Percentiles rank a stretch among this genome's conserved stretches.
These are phyloP conservation scores for Dendrothele bispora DNA, from an alignment of 768 basidiomycete genomes.

Conservation along the genomic window DNA sequence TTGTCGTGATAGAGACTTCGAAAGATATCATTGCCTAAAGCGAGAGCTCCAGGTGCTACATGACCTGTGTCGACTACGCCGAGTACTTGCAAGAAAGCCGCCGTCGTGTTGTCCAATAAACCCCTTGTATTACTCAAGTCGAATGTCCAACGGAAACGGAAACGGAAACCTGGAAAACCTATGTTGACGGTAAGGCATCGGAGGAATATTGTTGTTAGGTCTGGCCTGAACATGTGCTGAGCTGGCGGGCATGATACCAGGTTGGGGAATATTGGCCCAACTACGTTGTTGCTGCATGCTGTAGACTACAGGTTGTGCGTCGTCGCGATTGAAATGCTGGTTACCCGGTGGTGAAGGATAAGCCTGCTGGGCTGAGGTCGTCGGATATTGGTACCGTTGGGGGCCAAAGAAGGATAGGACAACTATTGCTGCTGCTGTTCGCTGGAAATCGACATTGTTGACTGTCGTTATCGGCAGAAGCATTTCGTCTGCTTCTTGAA, in stretches of 20 bases:
- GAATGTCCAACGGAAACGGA: too few relatives aligned
- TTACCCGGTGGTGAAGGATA: conserved; percentile 55
- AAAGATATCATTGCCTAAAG: too few relatives aligned
- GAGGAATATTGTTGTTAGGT: conserved; percentile 45
- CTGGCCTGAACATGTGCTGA: conserved; percentile 54
- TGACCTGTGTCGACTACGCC: too few relatives aligned
- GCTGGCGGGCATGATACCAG: conserved; percentile 33
- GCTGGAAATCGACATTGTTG: too few relatives aligned
- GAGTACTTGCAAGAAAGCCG: too few relatives aligned
- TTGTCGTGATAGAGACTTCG: too few relatives aligned
- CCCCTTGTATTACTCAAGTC: too few relatives aligned
- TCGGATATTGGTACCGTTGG: conserved; percentile 42
- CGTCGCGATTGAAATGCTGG: conserved; percentile 38
- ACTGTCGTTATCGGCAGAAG: conserved; percentile 32
- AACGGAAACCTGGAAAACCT: too few relatives aligned
- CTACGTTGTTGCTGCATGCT: conserved; percentile 56
- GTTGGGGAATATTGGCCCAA: conserved; percentile 46
- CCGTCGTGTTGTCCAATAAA: too few relatives aligned
- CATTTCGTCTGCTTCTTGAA: conserved; percentile 63
- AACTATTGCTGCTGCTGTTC: conserved; percentile 51
- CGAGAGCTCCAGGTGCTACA: too few relatives aligned
- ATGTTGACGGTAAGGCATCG: conserved; percentile 60
- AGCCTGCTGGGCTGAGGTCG: conserved; percentile 44
- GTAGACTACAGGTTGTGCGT: conserved; percentile 50
- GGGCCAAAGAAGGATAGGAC: conserved; percentile 46